phyloP scores from a whole-genome alignment of 2,329 filamentous ascomycete genomes.

The Xylariaceae sp. region DNA sequence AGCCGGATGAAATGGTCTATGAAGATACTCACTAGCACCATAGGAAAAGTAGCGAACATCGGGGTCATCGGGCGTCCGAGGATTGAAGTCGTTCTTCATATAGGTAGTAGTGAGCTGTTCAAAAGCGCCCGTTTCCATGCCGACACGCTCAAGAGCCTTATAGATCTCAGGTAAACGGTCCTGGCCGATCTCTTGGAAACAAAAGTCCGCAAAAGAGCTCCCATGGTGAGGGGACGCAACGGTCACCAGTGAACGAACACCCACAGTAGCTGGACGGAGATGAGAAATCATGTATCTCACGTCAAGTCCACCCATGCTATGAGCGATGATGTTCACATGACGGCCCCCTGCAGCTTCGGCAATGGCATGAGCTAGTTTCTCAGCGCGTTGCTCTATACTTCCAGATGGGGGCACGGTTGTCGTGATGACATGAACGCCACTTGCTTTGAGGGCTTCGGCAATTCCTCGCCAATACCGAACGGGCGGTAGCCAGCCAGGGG shows the following conservation, averaged over 20 bases:
- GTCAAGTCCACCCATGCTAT: constrained; percentile 63
- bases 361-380: constrained; percentile 52
- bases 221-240: constrained; percentile 53
- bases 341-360: constrained; percentile 40
- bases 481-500: constrained; percentile 45
- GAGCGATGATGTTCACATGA: constrained; percentile 71
- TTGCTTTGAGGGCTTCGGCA: constrained; percentile 49
- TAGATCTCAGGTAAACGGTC: constrained; percentile 52
- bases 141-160: constrained; percentile 43
- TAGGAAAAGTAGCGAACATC: constrained; percentile 58
- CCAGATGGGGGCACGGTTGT: constrained; percentile 57
- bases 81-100: constrained; percentile 56
- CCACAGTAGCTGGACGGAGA: constrained; percentile 42
- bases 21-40: constrained; percentile 40
- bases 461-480: constrained; percentile 64
- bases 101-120: constrained; percentile 54
- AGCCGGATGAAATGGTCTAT: too few relatives aligned
- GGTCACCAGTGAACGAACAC: constrained; percentile 49
- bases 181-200: constrained; percentile 43
- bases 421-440: constrained; percentile 52
- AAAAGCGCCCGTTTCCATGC: constrained; percentile 56
- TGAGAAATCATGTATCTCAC: constrained; percentile 60
- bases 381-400: constrained; percentile 56
- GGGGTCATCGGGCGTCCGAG: constrained; percentile 47
- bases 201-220: constrained; percentile 50